Conservation (phyloP, 768 basidiomycete genomes). For the Tulasnella sp. region DNA sequence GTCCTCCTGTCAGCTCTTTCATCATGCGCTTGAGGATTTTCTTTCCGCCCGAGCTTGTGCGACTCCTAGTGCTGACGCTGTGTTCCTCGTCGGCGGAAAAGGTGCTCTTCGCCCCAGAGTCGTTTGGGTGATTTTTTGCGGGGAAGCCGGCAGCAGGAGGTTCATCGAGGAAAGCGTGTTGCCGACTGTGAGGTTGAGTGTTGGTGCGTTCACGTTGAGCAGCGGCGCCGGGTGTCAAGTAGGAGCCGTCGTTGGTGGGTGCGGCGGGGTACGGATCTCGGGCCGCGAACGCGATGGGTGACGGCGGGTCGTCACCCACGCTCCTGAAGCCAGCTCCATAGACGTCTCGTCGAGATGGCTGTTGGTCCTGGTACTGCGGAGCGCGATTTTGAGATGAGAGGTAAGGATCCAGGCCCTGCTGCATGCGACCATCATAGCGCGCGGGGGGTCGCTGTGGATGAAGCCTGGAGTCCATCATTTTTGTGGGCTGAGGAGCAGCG, state of each 20-base stretch:
- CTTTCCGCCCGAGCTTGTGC: conserved; percentile 8
- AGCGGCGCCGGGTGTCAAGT: neutral
- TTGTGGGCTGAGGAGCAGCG: neutral
- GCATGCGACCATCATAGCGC: neutral
- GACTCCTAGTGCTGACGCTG: conserved; percentile 4
- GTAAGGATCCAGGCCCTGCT: conserved; percentile 5
- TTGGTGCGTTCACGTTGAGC: neutral
- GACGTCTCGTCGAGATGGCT: neutral
- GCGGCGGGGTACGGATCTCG: neutral
- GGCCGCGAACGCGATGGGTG: conserved; percentile 7
- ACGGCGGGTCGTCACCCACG: neutral
- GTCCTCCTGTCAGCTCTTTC: neutral
- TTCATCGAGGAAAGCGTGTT: conserved; percentile 4
- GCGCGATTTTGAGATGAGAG: neutral
- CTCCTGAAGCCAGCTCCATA: neutral
- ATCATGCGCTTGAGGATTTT: conserved; percentile 14
- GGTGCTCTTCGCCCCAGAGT: conserved; percentile 14
- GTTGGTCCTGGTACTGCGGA: neutral
- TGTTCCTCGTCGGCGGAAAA: conserved; percentile 10
- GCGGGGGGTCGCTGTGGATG: neutral
- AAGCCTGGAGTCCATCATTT: neutral
- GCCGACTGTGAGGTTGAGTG: neutral
- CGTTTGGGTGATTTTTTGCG: neutral
- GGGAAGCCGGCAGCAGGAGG: neutral
- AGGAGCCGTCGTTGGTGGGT: neutral